A percentile compares a stretch with the other conserved stretches of the same genome.
Conservation (phyloP, 768 basidiomycete genomes). For the Plicaturopsis crispa region DNA sequence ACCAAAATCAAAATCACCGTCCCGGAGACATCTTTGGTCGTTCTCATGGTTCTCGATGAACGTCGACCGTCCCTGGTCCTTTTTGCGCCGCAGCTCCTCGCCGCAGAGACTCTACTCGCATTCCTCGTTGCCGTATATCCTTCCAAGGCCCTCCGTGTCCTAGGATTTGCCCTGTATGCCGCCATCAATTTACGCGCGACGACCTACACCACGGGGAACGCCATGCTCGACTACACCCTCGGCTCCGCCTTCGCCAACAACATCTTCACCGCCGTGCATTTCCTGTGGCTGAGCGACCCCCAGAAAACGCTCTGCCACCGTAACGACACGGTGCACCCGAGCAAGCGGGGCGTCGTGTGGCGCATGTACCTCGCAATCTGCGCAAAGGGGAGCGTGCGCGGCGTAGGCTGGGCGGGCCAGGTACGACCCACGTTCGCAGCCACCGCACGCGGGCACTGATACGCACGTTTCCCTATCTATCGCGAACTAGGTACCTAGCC, state of each 20-base stretch:
- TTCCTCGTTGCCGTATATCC: background rate
- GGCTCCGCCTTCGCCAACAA: background rate
- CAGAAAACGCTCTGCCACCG: background rate
- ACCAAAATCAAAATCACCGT: no score
- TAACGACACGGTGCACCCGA: background rate
- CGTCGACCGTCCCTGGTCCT: no score
- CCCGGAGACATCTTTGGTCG: no score
- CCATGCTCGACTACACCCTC: background rate
- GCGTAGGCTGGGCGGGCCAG: constrained; percentile 22
- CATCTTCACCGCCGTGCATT: background rate
- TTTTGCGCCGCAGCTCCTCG: no score
- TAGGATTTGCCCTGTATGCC: background rate
- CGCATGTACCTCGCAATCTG: constrained; percentile 27
- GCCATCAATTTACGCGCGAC: background rate
- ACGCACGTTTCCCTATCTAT: constrained; percentile 14
- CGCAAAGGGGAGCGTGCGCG: constrained; percentile 31
- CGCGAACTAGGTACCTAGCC: background rate
- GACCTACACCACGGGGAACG: background rate
- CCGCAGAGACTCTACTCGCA: background rate
- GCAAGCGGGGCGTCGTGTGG: background rate
- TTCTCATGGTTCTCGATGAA: no score
- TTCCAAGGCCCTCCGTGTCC: background rate
- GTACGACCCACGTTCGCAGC: constrained; percentile 12
- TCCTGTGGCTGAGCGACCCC: background rate
- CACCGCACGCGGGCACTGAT: constrained; percentile 11